Evolutionary conservation across 345 rosid species (phyloP).

Genomic region (Eucalyptus sp.): DNA sequence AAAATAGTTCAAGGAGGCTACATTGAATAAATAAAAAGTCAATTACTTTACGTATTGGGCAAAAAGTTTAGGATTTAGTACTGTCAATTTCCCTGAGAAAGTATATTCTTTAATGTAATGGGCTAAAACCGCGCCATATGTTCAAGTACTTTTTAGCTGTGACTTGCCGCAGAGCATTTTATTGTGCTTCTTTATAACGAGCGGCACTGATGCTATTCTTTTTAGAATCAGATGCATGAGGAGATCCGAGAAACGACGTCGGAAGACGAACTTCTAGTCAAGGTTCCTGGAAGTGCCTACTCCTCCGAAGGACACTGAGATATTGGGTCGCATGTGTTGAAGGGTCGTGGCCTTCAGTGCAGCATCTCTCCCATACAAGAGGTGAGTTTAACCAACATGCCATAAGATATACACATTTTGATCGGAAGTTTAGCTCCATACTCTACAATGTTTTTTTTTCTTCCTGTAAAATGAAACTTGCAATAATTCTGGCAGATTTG

Average conservation of each 20-base stretch:
- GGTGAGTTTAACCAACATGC: background rate
- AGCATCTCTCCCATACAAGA: background rate
- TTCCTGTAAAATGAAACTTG: background rate
- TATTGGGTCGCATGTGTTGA: background rate
- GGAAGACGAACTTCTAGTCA: constrained; percentile 62
- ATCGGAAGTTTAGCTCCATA: background rate
- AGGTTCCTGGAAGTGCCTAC: constrained; percentile 88
- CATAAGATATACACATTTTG: background rate
- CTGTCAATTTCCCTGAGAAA: background rate
- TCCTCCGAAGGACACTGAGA: constrained; percentile 2
- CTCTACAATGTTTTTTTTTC: background rate
- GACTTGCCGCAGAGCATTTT: background rate
- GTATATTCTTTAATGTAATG: background rate
- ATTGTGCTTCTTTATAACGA: background rate
- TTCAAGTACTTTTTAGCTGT: background rate
- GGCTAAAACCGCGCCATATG: background rate
- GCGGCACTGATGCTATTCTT: background rate
- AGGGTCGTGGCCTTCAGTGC: background rate
- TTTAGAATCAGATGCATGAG: constrained; percentile 24
- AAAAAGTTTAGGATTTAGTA: background rate
- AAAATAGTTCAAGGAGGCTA: background rate
- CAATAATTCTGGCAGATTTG: background rate
- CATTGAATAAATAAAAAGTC: background rate
- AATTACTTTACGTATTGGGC: background rate
- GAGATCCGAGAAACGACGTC: constrained; percentile 5